phyloP scores from a whole-genome alignment of 2,329 filamentous ascomycete genomes.

The Elsinoe batatas region DNA sequence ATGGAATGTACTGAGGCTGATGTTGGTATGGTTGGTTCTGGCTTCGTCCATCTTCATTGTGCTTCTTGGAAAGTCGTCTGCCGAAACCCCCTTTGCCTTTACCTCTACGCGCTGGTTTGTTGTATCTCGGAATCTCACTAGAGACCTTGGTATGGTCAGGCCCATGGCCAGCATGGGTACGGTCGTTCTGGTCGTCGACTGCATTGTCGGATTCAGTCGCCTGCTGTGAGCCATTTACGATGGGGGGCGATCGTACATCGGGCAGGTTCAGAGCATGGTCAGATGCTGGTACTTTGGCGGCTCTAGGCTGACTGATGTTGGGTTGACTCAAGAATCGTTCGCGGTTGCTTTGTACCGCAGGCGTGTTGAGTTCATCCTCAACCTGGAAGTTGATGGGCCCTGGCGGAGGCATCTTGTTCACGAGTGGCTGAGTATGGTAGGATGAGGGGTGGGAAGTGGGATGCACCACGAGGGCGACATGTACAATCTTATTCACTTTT shows the following conservation, averaged over 20 bases:
- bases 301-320: slow-evolving; percentile 6
- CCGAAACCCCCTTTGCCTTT: neutral
- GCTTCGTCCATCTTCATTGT: too few relatives aligned
- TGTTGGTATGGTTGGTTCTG: neutral
- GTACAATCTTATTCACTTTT: neutral
- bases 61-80: too few relatives aligned
- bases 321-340: slow-evolving; percentile 3
- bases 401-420: neutral
- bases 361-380: neutral
- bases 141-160: neutral
- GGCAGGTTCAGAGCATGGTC: neutral
- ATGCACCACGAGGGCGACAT: neutral
- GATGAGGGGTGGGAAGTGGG: neutral
- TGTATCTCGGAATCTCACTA: neutral
- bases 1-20: neutral
- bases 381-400: neutral
- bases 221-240: neutral
- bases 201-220: too few relatives aligned
- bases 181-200: neutral
- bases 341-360: neutral
- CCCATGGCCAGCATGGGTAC: neutral
- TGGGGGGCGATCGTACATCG: neutral
- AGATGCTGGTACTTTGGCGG: neutral
- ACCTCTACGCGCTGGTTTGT: neutral
- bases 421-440: neutral